Conservation (phyloP, 371 early-diverging fungal species). For the Mortierella sp. region DNA sequence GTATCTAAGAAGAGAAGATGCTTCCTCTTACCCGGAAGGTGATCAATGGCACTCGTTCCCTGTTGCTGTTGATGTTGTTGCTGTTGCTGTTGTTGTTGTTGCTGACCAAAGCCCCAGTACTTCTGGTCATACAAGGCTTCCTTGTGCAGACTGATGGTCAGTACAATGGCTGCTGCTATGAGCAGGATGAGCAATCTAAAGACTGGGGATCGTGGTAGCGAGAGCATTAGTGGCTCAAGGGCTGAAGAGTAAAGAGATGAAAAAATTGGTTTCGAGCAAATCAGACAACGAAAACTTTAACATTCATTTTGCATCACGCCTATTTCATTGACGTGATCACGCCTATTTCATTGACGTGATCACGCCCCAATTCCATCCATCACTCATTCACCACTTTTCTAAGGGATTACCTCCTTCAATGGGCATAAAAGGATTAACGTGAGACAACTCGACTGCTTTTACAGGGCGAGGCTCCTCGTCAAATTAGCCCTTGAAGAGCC, state of each 20-base stretch:
- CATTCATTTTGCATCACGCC: background rate
- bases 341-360: too few relatives aligned
- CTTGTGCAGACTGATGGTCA: constrained; percentile 15
- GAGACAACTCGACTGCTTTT: background rate
- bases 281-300: background rate
- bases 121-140: constrained; percentile 8
- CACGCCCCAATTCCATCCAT: too few relatives aligned
- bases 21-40: constrained; percentile 28
- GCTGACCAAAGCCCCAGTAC: constrained; percentile 28
- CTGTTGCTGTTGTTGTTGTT: constrained; percentile 18
- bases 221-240: constrained; percentile 24
- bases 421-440: too few relatives aligned
- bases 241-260: constrained; percentile 5
- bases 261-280: background rate
- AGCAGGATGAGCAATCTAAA: constrained; percentile 23
- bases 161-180: constrained; percentile 11
- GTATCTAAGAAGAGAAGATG: background rate
- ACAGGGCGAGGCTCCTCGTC: too few relatives aligned
- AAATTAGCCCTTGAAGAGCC: too few relatives aligned
- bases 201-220: constrained; percentile 40
- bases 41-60: constrained; percentile 27
- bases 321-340: too few relatives aligned
- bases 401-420: too few relatives aligned
- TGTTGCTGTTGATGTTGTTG: constrained; percentile 15
- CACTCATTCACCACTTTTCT: too few relatives aligned